Percentiles rank a stretch among this genome's conserved stretches.
Conservation (phyloP, 768 basidiomycete species). For the Xerocomellus dryophilus region DNA sequence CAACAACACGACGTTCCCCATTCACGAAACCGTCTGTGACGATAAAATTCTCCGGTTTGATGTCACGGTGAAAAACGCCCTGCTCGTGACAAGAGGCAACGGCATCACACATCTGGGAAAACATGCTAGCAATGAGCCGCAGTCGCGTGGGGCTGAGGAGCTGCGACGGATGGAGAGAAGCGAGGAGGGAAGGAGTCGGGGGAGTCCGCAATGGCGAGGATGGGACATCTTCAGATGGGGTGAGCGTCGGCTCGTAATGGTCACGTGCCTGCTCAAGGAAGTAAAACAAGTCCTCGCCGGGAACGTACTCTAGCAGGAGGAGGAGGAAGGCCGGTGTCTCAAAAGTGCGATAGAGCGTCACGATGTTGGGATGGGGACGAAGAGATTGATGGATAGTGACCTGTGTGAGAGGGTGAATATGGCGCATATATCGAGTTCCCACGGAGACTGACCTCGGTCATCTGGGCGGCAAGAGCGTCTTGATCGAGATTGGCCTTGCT, state of each 20-base stretch:
- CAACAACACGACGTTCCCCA: conserved; percentile 83
- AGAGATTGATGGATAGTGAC: conserved; percentile 95
- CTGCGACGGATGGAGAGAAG: conserved; percentile 73
- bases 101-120: conserved; percentile 97
- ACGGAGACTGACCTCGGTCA: conserved; percentile 69
- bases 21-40: conserved; percentile 77
- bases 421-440: conserved; percentile 4
- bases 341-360: conserved; percentile 88
- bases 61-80: conserved; percentile 92
- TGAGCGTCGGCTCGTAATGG: conserved; percentile 59
- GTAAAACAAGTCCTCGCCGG: conserved; percentile 96
- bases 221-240: conserved; percentile 12
- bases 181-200: conserved; percentile 89
- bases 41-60: conserved; percentile 99
- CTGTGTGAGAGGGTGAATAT: conserved; percentile 36
- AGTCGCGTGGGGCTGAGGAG: conserved; percentile 85
- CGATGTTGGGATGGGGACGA: conserved; percentile 87
- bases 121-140: conserved; percentile 94
- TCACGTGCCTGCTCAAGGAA: conserved; percentile 96
- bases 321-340: conserved; percentile 91
- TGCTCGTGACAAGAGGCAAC: conserved; percentile 91
- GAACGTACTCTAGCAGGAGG: conserved; percentile 92
- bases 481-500: conserved; percentile 91
- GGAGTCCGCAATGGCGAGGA: conserved; percentile 62
- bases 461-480: conserved; percentile 83